Conservation (phyloP, 2,329 filamentous ascomycete species). For the Penicillium freii region DNA sequence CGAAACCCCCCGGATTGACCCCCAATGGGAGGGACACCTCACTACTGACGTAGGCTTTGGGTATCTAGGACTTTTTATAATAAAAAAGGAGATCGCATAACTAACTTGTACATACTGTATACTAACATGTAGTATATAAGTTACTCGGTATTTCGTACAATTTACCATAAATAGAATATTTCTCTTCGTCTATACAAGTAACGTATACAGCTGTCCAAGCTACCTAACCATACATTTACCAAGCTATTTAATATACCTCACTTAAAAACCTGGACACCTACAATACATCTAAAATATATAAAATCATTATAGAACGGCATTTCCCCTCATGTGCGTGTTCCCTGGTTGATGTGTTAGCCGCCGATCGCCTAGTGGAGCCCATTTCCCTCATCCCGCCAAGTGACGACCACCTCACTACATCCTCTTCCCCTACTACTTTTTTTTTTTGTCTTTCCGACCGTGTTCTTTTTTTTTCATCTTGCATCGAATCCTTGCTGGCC, state of each 20-base stretch:
- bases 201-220: background rate
- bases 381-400: conserved; percentile 32
- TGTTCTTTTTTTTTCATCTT: conserved; percentile 4
- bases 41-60: conserved; percentile 6
- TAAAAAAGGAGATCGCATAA: background rate
- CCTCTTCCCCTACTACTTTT: conserved; percentile 8
- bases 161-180: background rate
- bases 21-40: background rate
- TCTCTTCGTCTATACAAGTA: background rate
- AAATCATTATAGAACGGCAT: background rate
- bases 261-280: background rate
- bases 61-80: background rate
- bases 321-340: conserved; percentile 14
- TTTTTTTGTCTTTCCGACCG: conserved; percentile 3
- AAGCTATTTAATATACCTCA: background rate
- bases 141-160: background rate
- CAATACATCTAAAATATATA: background rate
- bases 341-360: conserved; percentile 33
- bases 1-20: background rate
- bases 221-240: background rate
- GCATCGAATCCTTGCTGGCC: conserved; percentile 10
- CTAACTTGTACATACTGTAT: background rate
- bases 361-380: conserved; percentile 37
- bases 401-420: conserved; percentile 30
- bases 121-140: background rate